Evolutionary conservation across 208 protist species (phyloP), one percentile per base, ranked within the genome.

Genomic region (Wallacemonas collosoma): DNA sequence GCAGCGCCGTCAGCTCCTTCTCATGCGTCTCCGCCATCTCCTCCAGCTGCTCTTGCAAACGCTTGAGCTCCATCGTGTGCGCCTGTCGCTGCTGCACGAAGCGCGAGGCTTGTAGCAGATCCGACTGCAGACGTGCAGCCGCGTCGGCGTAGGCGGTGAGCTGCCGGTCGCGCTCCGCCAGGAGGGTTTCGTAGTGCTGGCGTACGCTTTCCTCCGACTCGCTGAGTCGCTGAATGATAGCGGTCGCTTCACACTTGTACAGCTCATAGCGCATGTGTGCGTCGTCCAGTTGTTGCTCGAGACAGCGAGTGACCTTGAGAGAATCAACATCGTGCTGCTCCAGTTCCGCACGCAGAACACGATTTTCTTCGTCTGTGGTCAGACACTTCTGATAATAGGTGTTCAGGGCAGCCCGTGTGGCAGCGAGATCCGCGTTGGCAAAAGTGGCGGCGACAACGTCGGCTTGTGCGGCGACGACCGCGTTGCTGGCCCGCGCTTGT

Each of bases 131-230:
- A 26, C 82, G 74, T 45, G 75, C 57, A n/a, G 76, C 72, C 26
- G 91, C 40, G n/a, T 76, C 61, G 3, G 80, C 77, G 69, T 87
- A 88, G 62, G 83, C 78, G 11, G 67, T 12, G 17, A 95, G 57
- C 74, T 92, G 86, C 50, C 77, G 55, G 65, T 95, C 88, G 12
- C 88, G 86, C 68, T 92, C 81, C 41, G 68, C 72, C n/a, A 93
- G 61, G 61, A 88, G 75, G 1, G 79, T 65, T 7, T 84, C 73
- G 68, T 95, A 92, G 53, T 85, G 65, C 11, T 62, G 17, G 47
- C 80, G 71, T 69, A 90, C 44, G 61, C 40, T 66, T 69, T 73
- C 66, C 69, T 83, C 73, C 43, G 75, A 68, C 26, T 63, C 72
- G 9, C 56, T 67, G 53, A 76, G 77, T 7, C 72, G 57, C 7